These are phyloP conservation scores for Sphagnum fallax DNA, from an alignment of 228 moss, liverwort and hornwort genomes.

Conservation along the genomic window DNA sequence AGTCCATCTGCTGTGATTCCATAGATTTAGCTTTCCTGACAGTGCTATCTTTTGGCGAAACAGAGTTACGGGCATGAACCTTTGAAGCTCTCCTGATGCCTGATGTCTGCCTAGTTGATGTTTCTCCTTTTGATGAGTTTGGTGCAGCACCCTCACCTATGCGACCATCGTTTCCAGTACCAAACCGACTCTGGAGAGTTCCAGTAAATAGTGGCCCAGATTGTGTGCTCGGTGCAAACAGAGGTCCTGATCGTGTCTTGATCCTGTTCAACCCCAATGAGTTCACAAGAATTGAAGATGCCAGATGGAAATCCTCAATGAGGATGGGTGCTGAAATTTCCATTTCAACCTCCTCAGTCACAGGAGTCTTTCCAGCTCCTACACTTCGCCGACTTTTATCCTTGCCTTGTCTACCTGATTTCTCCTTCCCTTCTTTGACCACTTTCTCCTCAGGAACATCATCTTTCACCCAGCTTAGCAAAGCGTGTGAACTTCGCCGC, in stretches of 20 bases:
- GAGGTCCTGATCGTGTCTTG: constrained; percentile 57
- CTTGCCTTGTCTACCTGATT: constrained; percentile 2
- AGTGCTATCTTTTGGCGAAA: constrained; percentile 49
- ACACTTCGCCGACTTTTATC: constrained; percentile 25
- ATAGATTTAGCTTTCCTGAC: constrained; percentile 19
- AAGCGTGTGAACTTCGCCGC: constrained; percentile 8
- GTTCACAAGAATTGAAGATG: constrained; percentile 29
- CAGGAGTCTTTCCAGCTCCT: constrained; percentile 47
- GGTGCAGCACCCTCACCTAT: constrained; percentile 37
- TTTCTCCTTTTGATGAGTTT: constrained; percentile 35
- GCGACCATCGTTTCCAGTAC: constrained; percentile 28
- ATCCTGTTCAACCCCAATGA: constrained; percentile 41
- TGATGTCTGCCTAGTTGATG: constrained; percentile 31
- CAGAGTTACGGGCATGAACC: constrained; percentile 57
- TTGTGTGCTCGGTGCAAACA: constrained; percentile 42
- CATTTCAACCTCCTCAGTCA: constrained; percentile 14
- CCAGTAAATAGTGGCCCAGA: constrained; percentile 52
- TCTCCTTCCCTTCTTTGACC: constrained; percentile 30
- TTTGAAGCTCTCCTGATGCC: constrained; percentile 51
- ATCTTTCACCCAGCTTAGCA: constrained; percentile 12
- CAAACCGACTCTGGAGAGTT: constrained; percentile 50
- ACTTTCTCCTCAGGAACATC: constrained; percentile 23
- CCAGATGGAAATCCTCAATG: constrained; percentile 36
- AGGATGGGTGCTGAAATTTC: constrained; percentile 27
- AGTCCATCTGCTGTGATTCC: too few species aligned